A percentile compares a stretch with the other conserved stretches of the same genome.
Evolutionary conservation across 495 filamentous ascomycete species (phyloP).

Genomic region (Xylaria cubensis): DNA sequence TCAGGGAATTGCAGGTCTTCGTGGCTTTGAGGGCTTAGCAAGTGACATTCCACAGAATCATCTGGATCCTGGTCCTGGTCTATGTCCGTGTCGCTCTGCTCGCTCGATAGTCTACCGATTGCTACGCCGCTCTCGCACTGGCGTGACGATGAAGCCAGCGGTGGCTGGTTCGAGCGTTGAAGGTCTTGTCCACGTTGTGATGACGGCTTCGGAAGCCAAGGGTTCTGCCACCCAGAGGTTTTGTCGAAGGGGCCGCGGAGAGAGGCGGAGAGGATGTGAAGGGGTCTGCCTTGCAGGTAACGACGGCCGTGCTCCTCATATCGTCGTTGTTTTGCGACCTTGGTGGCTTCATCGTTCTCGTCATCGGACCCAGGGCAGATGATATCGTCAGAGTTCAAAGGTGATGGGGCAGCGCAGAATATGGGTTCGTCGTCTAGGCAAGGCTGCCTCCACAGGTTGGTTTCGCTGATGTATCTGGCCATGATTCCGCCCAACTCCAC

Average conservation of each 20-base stretch:
- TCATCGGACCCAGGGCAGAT: slow-evolving; percentile 65
- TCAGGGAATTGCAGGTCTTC: slow-evolving; percentile 26
- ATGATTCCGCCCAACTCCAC: slow-evolving; percentile 22
- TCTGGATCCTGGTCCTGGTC: slow-evolving; percentile 13
- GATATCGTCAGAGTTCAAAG: slow-evolving; percentile 47
- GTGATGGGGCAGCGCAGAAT: slow-evolving; percentile 50
- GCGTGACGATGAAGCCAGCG: neutral
- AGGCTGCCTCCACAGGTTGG: slow-evolving; percentile 24
- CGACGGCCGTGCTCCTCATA: slow-evolving; percentile 65
- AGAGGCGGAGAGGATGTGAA: slow-evolving; percentile 67
- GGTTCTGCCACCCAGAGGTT: slow-evolving; percentile 66
- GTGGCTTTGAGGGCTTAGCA: slow-evolving; percentile 41
- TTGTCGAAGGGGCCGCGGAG: slow-evolving; percentile 68
- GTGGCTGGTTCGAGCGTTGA: neutral
- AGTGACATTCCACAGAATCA: slow-evolving; percentile 35
- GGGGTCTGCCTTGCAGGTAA: slow-evolving; percentile 63
- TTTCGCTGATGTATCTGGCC: slow-evolving; percentile 24
- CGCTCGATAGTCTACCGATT: neutral
- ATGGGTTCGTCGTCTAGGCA: slow-evolving; percentile 50
- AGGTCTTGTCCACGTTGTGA: slow-evolving; percentile 26
- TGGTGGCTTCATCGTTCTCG: slow-evolving; percentile 48
- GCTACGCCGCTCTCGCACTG: neutral
- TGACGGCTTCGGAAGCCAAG: slow-evolving; percentile 57
- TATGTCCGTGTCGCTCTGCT: slow-evolving; percentile 21
- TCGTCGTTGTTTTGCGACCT: slow-evolving; percentile 57